These are phyloP conservation scores for Helotiales sp. DNA, from an alignment of 2,329 filamentous ascomycete species.

Conservation along the genomic window DNA sequence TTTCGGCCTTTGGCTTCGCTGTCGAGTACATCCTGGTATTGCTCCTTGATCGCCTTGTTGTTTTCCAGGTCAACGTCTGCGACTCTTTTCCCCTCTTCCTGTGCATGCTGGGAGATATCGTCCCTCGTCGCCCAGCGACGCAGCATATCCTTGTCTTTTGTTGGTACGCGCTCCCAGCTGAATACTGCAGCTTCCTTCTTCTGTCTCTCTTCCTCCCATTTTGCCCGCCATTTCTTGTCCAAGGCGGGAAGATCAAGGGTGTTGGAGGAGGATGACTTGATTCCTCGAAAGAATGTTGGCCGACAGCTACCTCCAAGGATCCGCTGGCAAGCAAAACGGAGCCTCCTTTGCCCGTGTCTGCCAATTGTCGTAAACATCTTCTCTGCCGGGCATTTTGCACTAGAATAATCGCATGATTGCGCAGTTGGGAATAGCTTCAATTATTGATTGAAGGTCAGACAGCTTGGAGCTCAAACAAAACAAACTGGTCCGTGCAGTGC, in stretches of 20 bases:
- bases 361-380: conserved; percentile 23
- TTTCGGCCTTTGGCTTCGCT: conserved; percentile 42
- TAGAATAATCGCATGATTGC: conserved; percentile 30
- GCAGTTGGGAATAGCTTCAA: conserved; percentile 12
- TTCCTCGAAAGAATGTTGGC: not conserved
- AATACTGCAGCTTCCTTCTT: not conserved
- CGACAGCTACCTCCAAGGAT: not conserved
- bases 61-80: not conserved
- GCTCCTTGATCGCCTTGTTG: not conserved
- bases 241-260: conserved; percentile 32
- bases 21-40: not conserved
- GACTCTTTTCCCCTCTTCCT: not conserved
- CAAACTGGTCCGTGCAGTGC: not conserved
- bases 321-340: not conserved
- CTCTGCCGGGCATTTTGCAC: conserved; percentile 21
- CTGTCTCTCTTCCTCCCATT: conserved; percentile 25
- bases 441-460: not conserved
- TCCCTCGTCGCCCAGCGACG: not conserved
- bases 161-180: not conserved
- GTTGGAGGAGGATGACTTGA: not conserved
- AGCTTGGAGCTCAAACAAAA: conserved; percentile 15
- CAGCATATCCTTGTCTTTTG: not conserved
- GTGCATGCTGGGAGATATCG: not conserved
- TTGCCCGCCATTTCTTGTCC: conserved; percentile 39
- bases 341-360: conserved; percentile 18